Conservation (phyloP, 805 yeast species). For the Metschnikowia baotianmanensis region DNA sequence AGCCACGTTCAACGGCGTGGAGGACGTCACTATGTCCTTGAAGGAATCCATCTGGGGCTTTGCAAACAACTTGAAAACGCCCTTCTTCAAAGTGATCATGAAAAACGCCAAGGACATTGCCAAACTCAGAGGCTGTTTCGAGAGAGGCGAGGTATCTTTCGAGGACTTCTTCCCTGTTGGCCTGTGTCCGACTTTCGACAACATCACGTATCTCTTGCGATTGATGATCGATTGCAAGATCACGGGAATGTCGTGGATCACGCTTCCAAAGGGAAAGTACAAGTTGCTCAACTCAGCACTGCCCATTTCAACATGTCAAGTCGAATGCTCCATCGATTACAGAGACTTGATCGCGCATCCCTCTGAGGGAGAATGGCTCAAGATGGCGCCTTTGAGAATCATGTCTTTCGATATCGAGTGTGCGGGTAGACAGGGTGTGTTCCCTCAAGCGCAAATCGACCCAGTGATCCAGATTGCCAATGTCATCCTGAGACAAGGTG, state of each 20-base stretch:
- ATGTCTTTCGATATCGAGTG: slow-evolving; percentile 97
- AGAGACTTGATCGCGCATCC: slow-evolving; percentile 72
- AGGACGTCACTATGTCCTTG: slow-evolving; percentile 58
- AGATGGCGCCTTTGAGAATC: slow-evolving; percentile 89
- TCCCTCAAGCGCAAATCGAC: slow-evolving; percentile 92
- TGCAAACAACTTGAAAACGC: slow-evolving; percentile 70
- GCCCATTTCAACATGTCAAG: slow-evolving; percentile 68
- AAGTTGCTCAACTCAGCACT: slow-evolving; percentile 42
- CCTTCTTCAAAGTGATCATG: slow-evolving; percentile 74
- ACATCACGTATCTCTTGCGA: slow-evolving; percentile 79
- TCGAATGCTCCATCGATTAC: slow-evolving; percentile 74
- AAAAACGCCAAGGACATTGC: slow-evolving; percentile 65
- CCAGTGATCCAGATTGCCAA: slow-evolving; percentile 97
- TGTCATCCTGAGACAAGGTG: slow-evolving; percentile 84
- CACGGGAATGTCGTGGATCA: slow-evolving; percentile 97
- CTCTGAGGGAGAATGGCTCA: slow-evolving; percentile 91
- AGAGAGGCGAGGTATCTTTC: slow-evolving; percentile 70
- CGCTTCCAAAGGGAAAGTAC: slow-evolving; percentile 77
- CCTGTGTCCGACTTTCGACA: slow-evolving; percentile 76
- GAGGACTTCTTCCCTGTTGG: slow-evolving; percentile 58
- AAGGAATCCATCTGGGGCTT: slow-evolving; percentile 95
- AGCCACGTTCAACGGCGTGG: slow-evolving; percentile 53
- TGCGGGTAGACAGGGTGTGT: slow-evolving; percentile 95
- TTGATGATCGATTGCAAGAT: slow-evolving; percentile 91
- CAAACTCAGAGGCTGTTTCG: slow-evolving; percentile 75